Evolutionary conservation across 345 rosid species (phyloP).

Genomic region (Dimocarpus longan): DNA sequence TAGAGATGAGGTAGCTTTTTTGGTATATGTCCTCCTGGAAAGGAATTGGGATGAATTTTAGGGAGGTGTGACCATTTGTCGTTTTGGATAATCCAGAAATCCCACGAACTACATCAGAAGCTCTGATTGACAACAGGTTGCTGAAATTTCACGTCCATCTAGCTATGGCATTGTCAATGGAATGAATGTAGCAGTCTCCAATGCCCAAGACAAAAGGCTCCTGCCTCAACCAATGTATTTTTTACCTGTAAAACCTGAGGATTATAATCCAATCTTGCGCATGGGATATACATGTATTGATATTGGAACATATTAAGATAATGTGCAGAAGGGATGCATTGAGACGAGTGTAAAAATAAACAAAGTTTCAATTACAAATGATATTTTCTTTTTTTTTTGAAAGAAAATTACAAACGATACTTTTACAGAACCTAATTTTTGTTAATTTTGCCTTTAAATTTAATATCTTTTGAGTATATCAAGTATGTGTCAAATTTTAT

Average conservation of each 20-base stretch:
- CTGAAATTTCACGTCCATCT: no score
- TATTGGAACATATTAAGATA: neutral
- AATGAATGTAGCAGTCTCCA: neutral
- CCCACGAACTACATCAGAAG: neutral
- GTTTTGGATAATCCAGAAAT: neutral
- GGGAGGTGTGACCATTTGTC: neutral
- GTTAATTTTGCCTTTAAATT: neutral
- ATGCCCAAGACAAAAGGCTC: neutral
- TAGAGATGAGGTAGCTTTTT: no score
- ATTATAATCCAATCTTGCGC: no score
- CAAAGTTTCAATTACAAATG: neutral
- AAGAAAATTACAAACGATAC: neutral
- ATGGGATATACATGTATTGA: no score
- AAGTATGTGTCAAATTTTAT: no score
- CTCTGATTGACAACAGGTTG: no score
- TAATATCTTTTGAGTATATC: no score
- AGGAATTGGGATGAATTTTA: neutral
- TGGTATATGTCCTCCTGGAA: neutral
- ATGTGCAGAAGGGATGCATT: neutral
- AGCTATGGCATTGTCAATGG: neutral
- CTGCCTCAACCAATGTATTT: neutral
- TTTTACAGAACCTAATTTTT: no score
- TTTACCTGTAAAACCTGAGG: neutral
- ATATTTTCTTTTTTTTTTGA: no score
- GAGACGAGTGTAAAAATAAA: neutral